Evolutionary conservation across 495 filamentous ascomycete species (phyloP).

Genomic region (Penicillium simplicissimum): DNA sequence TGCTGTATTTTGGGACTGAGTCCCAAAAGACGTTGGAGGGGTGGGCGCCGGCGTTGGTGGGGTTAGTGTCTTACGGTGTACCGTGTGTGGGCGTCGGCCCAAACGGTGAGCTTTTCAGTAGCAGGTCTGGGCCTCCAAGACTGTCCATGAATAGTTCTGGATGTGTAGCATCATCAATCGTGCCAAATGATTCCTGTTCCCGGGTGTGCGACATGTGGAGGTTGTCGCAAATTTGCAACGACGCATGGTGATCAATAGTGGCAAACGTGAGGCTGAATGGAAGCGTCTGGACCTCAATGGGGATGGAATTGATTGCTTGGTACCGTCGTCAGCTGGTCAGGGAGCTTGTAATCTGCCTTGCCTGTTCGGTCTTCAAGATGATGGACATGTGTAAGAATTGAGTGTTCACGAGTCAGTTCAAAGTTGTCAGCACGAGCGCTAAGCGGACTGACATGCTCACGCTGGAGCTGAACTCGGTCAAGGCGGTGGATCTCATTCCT

Average conservation of each 20-base stretch:
- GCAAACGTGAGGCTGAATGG: background rate
- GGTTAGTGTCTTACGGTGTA: background rate
- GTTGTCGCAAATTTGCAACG: background rate
- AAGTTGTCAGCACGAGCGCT: background rate
- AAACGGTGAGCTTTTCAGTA: background rate
- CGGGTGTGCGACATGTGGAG: background rate
- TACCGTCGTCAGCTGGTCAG: background rate
- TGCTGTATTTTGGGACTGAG: background rate
- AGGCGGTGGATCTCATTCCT: background rate
- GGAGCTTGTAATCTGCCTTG: background rate
- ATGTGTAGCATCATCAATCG: background rate
- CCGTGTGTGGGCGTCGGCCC: no score
- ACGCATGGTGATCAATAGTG: background rate
- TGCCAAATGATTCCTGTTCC: background rate
- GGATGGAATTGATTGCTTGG: no score
- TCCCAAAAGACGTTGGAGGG: no score
- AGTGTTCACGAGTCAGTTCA: background rate
- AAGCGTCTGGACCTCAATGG: background rate
- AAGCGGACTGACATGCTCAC: background rate
- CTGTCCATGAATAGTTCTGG: background rate
- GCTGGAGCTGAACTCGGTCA: constrained; percentile 2
- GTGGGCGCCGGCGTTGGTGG: background rate
- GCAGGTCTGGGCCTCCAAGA: background rate
- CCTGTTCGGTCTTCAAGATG: background rate
- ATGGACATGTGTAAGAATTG: background rate